Base-by-base conservation (phyloP, 2,329 filamentous ascomycete genomes). In the Fusarium denticulatum region DNA sequence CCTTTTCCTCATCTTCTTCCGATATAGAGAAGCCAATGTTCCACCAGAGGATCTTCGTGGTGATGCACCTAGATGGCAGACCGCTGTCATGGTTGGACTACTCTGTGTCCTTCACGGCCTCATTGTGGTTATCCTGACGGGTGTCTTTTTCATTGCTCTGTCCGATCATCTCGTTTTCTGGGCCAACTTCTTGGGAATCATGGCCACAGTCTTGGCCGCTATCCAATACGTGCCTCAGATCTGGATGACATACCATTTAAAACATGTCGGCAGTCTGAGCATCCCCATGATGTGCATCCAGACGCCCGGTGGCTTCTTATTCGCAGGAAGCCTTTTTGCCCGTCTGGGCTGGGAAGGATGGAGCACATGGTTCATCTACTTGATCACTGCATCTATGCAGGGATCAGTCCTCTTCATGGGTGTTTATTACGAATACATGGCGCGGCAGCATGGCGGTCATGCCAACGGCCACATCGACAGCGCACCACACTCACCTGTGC, bases 241-340 rank as follows among this genome's bases (percentile, higher is more conserved):
- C 73, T 95, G 91, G 84, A 98, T 93, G 59, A 99, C 96, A 0
- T 97, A 94, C 83, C 89, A 87, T 59, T 86, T 98, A 65, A 93
- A 96, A 80, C 92, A 95, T 77, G 93, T 97, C 5, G 95, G 95
- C 61, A 97, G 95, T 81, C 85, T 99, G 77, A 97, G 94, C 79
- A 96, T 99, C 64, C 92, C 94, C 9, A 98, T 98, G 93, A 98
- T 99, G 95, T 93, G 93, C 80, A 97, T 99, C 39, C 96, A 99
- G 82, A 98, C 96, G 0, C 96, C 96, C 0, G 96, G 96, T 1
- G 95, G 94, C 67, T 92, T 97, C 76, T 85, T 99, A 12, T 98
- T 97, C 84, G 95, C 96, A 0, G 92, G 88, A 18, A 98, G 95
- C 80, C 84, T 99, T 47, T 94, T 92, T 57, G 90, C 89, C 13